These are phyloP conservation scores for Phalaenopsis hybrid DNA, from an alignment of 116 monocot species.

Conservation along the genomic window DNA sequence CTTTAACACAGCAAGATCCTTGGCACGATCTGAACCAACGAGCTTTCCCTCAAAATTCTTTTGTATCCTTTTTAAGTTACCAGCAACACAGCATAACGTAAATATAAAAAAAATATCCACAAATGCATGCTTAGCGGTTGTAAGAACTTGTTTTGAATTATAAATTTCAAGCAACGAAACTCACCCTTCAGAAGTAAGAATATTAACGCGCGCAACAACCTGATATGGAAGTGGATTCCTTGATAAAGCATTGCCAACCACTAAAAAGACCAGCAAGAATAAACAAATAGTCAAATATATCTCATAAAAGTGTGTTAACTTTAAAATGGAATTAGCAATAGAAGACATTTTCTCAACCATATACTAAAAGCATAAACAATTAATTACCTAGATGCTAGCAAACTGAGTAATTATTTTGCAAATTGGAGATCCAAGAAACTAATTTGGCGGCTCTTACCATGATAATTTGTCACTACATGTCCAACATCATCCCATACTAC, in stretches of 20 bases:
- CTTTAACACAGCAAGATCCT: too few relatives aligned
- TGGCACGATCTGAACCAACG: too few relatives aligned
- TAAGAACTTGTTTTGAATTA: too few relatives aligned
- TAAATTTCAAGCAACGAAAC: neutral
- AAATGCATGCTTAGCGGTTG: too few relatives aligned
- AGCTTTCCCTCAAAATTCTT: too few relatives aligned
- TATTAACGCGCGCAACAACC: conserved; percentile 92
- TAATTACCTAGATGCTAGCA: neutral
- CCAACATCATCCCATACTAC: conserved; percentile 82
- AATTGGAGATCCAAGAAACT: neutral
- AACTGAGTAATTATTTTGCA: neutral
- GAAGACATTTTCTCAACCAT: neutral
- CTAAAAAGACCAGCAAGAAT: conserved; percentile 18
- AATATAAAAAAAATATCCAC: too few relatives aligned
- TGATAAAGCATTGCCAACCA: conserved; percentile 94
- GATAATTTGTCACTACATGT: conserved; percentile 93
- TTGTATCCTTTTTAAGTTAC: too few relatives aligned
- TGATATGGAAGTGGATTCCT: conserved; percentile 65
- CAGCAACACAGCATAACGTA: too few relatives aligned
- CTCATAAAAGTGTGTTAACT: neutral
- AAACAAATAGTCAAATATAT: neutral
- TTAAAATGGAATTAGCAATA: neutral
- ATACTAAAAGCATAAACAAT: neutral
- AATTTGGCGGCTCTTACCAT: conserved; percentile 40
- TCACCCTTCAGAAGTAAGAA: conserved; percentile 88